phyloP scores from a whole-genome alignment of 371 early-diverging fungal species.

The Amoeboaphelidium protococcarum region DNA sequence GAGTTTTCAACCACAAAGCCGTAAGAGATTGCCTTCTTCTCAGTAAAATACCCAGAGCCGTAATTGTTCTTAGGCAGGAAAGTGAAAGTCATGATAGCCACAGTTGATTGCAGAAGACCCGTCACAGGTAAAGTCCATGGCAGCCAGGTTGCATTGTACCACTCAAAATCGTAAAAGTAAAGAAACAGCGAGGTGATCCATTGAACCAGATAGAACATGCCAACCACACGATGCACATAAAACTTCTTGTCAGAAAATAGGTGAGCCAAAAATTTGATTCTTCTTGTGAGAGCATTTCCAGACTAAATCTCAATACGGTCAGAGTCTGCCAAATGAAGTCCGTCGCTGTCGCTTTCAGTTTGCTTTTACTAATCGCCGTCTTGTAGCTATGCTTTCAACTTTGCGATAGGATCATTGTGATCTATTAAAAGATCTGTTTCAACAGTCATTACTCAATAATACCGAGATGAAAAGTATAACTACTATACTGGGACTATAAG shows the following conservation, averaged over 20 bases:
- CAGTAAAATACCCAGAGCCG: slow-evolving; percentile 7
- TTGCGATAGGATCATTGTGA: no score
- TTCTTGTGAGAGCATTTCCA: no score
- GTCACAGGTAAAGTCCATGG: slow-evolving; percentile 7
- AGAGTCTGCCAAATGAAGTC: no score
- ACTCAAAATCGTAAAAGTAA: slow-evolving; percentile 7
- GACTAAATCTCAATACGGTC: no score
- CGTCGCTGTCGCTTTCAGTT: no score
- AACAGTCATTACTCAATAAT: no score
- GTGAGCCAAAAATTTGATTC: slow-evolving; percentile 6
- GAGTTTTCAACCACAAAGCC: slow-evolving; percentile 9
- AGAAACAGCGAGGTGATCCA: slow-evolving; percentile 5
- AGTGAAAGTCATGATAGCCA: slow-evolving; percentile 8
- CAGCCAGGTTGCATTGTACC: slow-evolving; percentile 3
- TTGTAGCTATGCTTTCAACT: no score
- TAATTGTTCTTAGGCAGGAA: slow-evolving; percentile 8
- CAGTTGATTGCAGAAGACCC: slow-evolving; percentile 7
- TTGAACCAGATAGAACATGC: slow-evolving; percentile 6
- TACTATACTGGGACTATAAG: no score
- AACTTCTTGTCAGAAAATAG: slow-evolving; percentile 8
- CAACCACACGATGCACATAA: slow-evolving; percentile 6
- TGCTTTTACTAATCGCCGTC: no score
- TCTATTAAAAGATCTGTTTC: no score
- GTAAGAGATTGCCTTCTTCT: slow-evolving; percentile 7
- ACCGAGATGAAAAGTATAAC: no score